Evolutionary conservation across 106 monocot genomes (phyloP).

Genomic region (Ottelia alismoides): DNA sequence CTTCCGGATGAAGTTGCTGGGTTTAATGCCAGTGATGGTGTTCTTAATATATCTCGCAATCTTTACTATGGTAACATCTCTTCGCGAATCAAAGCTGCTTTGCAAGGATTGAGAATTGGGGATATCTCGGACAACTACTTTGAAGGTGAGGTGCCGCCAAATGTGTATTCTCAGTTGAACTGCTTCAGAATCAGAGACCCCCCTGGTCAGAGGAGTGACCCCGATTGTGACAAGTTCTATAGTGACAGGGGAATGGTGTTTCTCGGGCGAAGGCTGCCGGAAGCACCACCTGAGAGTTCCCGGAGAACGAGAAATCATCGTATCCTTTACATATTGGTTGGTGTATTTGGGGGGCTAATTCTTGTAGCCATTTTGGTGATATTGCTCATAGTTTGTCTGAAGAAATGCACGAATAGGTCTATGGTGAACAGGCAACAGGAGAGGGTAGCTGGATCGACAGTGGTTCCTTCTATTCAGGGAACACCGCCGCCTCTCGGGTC

Average conservation of each 20-base stretch:
- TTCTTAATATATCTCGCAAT: slow-evolving; percentile 56
- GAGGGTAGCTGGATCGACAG: not conserved
- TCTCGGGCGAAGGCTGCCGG: slow-evolving; percentile 22
- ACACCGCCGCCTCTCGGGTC: slow-evolving; percentile 8
- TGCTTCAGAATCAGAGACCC: slow-evolving; percentile 39
- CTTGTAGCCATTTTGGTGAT: slow-evolving; percentile 19
- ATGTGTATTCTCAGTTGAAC: slow-evolving; percentile 12
- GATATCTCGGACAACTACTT: slow-evolving; percentile 70
- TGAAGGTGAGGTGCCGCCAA: slow-evolving; percentile 25
- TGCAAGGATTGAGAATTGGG: slow-evolving; percentile 14
- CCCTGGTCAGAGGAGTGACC: slow-evolving; percentile 26
- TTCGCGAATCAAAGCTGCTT: slow-evolving; percentile 4
- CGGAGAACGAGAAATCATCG: slow-evolving; percentile 18
- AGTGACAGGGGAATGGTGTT: slow-evolving; percentile 28
- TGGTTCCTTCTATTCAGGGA: not conserved
- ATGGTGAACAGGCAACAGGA: not conserved
- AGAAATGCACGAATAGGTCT: too few relatives aligned
- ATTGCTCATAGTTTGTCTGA: slow-evolving; percentile 26
- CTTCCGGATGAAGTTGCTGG: not conserved
- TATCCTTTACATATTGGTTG: slow-evolving; percentile 50
- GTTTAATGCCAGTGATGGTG: slow-evolving; percentile 3
- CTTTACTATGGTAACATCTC: slow-evolving; percentile 39
- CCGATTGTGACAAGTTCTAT: slow-evolving; percentile 54
- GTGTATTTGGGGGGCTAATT: slow-evolving; percentile 37
- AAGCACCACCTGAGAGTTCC: slow-evolving; percentile 1